Conservation (phyloP, 176 grass and related monocot species). For the Echinochloa phyllopogon region DNA sequence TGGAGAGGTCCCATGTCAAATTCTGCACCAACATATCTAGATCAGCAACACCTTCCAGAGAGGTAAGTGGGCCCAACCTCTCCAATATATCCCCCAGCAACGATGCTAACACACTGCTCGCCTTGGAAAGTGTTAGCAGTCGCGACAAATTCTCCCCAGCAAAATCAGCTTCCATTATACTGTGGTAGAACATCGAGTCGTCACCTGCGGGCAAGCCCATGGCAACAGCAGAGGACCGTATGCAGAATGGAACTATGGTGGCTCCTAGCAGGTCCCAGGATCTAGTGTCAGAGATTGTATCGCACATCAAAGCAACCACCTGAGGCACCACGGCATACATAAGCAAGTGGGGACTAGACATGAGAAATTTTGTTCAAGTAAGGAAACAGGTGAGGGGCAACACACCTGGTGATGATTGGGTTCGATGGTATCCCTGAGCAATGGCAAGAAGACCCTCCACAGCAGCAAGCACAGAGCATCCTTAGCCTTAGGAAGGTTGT, state of each 20-base stretch:
- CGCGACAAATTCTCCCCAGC: not conserved
- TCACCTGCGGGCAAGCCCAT: conserved; percentile 38
- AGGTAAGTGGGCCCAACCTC: conserved; percentile 29
- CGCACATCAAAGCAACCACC: conserved; percentile 61
- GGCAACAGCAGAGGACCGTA: conserved; percentile 54
- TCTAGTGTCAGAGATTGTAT: conserved; percentile 43
- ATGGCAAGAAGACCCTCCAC: conserved; percentile 66
- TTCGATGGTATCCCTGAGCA: conserved; percentile 52
- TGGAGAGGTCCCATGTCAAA: conserved; percentile 79
- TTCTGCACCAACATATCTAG: conserved; percentile 56
- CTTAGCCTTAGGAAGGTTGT: conserved; percentile 23
- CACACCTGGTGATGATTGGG: conserved; percentile 57
- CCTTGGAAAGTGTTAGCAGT: conserved; percentile 45
- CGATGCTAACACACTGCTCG: conserved; percentile 52
- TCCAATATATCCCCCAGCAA: conserved; percentile 49
- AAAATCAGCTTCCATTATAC: conserved; percentile 23
- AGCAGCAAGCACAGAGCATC: conserved; percentile 56
- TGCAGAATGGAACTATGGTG: conserved; percentile 70
- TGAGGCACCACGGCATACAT: conserved; percentile 23
- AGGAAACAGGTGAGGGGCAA: not conserved
- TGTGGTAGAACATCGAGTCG: conserved; percentile 48
- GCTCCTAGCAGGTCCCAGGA: conserved; percentile 69
- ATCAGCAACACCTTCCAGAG: conserved; percentile 3
- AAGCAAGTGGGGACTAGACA: conserved; percentile 8
- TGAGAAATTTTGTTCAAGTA: not conserved